Evolutionary conservation across 2,329 filamentous ascomycete genomes (phyloP), one percentile per base, ranked within the genome.

Genomic region (Penicillium sp.): DNA sequence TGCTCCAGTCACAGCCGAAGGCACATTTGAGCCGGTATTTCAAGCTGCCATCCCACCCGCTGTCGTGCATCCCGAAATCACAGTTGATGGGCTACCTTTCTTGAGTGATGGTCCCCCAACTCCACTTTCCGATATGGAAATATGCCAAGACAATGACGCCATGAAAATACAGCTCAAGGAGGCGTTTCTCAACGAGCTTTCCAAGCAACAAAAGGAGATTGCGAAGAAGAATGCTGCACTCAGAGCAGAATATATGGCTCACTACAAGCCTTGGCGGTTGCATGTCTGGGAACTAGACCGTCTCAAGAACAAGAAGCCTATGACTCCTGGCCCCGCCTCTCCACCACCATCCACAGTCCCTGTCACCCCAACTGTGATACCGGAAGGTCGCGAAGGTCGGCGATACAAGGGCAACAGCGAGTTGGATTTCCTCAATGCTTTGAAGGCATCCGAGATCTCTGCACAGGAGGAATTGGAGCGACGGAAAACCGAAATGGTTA

Each of bases 401-500:
- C 72, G 78, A 2, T 78, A 77, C 54, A 78, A 78, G 56, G 76
- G 79, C 7, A 80, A 79, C 52, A 82, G 78, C 54, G 79, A 81
- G 58, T 68, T 81, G 5, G 79, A 81, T 55, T 77, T 82, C 48
- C 75, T 80, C 54, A 79, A 77, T 53, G 78, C 78, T 3, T 69
- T 82, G 35, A 72, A 75, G 42, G 77, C 77, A 29, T 82, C 80
- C 2, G 76, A 78, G 52, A 78, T 81, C 19, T 79, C 78, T 26
- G 76, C 77, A 0, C 75, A 78, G 60, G 78, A 81, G 63, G 78
- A 81, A 61, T 71, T 77, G 19, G 76, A 79, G 59, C 72, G 77
- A 46, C 73, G 77, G 48, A 69, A 77, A 31, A 76, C 74, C 29
- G 75, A 73, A 52, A 75, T 77, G 61, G 74, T 73, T 11, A 79